Evolutionary conservation across 2,329 filamentous ascomycete genomes (phyloP), one percentile per base, ranked within the genome.

Genomic region (Neobulgaria alba): DNA sequence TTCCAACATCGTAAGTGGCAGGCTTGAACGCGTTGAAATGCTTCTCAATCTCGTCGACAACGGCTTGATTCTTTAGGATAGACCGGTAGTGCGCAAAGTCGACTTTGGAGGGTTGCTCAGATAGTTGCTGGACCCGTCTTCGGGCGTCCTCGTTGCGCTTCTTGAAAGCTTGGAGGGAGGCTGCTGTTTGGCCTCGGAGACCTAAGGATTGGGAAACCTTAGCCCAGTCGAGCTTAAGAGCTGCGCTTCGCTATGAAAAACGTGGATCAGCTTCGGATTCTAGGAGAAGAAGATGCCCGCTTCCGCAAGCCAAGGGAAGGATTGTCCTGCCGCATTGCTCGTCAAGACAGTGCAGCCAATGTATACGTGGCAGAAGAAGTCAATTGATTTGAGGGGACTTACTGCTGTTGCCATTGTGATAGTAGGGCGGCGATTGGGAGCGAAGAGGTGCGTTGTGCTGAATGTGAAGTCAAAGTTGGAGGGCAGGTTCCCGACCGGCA

Each of bases 101-200:
- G 70, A 98, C 79, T 45, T 78, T 77, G 61, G 87, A 86, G 52
- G 90, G 72, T 64, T 84, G 81, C 69, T 95, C 87, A 51, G 78
- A 80, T 45, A 98, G 86, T 49, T 78, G 60, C 67, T 84, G 79
- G 48, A 98, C 76, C 72, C 90, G 90, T 73, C 92, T 90, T 70
- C 90, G 89, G 63, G 87, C 90, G 66, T 95, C 89, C 65, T 98
- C 92, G 76, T 96, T 95, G 72, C 92, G 89, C 81, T 95, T 92
- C 80, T 98, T 98, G 83, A 98, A 98, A 54, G 86, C 78, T 66
- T 90, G 83, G 49, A 98, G 87, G 49, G 90, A 84, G 60, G 82
- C 71, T 57, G 86, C 89, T 57, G 92, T 98, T 73, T 88, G 85
- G 66, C 92, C 92, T 67, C 86, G 86, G 67, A 98, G 87, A 67